Conservation (phyloP, 768 basidiomycete species). For the Lentinula guzmanii region DNA sequence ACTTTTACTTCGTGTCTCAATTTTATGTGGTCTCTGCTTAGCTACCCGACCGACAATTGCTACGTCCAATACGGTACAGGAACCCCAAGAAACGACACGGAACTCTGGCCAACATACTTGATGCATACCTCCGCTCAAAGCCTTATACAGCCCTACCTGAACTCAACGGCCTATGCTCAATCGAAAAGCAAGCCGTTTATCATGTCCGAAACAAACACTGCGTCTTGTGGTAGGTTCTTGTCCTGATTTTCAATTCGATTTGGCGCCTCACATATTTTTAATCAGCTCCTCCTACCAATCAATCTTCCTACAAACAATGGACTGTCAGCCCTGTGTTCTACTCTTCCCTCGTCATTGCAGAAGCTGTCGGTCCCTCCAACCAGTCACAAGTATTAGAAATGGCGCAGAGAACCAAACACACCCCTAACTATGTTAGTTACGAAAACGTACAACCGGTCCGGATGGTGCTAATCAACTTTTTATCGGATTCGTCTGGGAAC, state of each 20-base stretch:
- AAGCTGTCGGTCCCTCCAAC: slow-evolving; percentile 59
- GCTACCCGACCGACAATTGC: slow-evolving; percentile 47
- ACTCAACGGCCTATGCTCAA: slow-evolving; percentile 36
- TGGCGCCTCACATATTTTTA: slow-evolving; percentile 3
- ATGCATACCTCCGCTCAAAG: slow-evolving; percentile 47
- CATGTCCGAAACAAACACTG: slow-evolving; percentile 40
- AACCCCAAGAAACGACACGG: slow-evolving; percentile 32
- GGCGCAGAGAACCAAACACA: slow-evolving; percentile 40
- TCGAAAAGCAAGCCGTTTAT: slow-evolving; percentile 23
- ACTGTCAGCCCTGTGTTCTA: slow-evolving; percentile 76
- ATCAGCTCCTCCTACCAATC: slow-evolving; percentile 49
- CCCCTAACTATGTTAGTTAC: slow-evolving; percentile 70
- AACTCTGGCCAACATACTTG: slow-evolving; percentile 48
- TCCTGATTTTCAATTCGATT: background rate
- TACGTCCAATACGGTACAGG: slow-evolving; percentile 36
- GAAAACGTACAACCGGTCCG: slow-evolving; percentile 57
- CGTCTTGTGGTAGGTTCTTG: slow-evolving; percentile 25
- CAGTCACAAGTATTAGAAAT: slow-evolving; percentile 63
- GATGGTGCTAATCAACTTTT: slow-evolving; percentile 68
- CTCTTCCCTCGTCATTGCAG: slow-evolving; percentile 63
- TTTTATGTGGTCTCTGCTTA: background rate
- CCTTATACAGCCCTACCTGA: slow-evolving; percentile 48
- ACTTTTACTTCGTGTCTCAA: background rate
- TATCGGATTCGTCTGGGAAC: slow-evolving; percentile 53
- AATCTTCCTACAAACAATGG: slow-evolving; percentile 61